phyloP scores from a whole-genome alignment of 2,329 filamentous ascomycete genomes.

The Trichoderma oligosporum region DNA sequence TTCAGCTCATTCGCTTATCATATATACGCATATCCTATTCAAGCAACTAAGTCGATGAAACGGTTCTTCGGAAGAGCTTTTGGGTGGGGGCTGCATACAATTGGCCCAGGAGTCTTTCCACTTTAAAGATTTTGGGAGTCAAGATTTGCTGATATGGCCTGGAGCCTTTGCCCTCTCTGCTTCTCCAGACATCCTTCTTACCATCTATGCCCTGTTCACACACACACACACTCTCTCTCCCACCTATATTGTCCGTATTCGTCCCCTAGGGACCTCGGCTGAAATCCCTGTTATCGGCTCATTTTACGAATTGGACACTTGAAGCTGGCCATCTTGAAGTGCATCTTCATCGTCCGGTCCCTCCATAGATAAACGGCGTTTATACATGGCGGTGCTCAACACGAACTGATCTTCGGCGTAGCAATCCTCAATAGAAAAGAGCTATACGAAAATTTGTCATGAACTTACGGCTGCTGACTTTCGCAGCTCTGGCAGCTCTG shows the following conservation, averaged over 20 bases:
- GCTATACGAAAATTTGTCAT: neutral
- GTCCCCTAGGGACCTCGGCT: neutral
- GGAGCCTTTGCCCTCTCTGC: neutral
- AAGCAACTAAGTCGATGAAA: neutral
- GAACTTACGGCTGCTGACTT: conserved; percentile 5
- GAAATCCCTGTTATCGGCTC: neutral
- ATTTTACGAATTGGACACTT: neutral
- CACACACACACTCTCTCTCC: neutral
- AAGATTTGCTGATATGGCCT: neutral
- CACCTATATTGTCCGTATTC: too few species aligned
- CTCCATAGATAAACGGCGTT: neutral
- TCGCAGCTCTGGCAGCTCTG: conserved; percentile 14
- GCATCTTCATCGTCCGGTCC: neutral
- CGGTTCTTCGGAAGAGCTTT: neutral
- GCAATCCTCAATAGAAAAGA: neutral
- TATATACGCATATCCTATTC: neutral
- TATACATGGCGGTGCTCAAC: neutral
- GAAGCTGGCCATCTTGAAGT: neutral
- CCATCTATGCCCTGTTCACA: too few species aligned
- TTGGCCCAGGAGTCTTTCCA: conserved; percentile 11
- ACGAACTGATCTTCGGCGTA: neutral
- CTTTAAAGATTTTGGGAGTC: neutral
- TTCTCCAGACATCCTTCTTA: neutral
- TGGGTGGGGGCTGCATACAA: conserved; percentile 2
- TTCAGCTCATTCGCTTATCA: conserved; percentile 7